These are phyloP conservation scores for Carex arenaria DNA, from an alignment of 202 grass and related monocot genomes.

Conservation along the genomic window DNA sequence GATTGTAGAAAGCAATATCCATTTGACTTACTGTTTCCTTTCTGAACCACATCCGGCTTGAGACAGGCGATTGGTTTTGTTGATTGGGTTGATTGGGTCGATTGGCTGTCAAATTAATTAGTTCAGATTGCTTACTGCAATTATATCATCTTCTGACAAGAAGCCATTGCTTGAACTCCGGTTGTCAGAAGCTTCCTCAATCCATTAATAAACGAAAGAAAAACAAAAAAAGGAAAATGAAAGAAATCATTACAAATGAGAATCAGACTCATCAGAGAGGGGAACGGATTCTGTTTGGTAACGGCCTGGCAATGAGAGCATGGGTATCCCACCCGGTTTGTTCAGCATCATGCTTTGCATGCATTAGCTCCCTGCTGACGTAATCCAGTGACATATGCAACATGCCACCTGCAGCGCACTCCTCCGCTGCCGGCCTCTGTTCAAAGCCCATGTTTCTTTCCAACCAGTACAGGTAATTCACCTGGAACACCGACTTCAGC, in stretches of 20 bases:
- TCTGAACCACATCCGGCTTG: neutral
- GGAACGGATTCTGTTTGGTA: slow-evolving; percentile 52
- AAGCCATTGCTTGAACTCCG: neutral
- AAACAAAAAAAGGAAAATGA: neutral
- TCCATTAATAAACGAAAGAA: neutral
- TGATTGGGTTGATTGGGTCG: neutral
- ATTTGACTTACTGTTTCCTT: neutral
- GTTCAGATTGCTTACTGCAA: neutral
- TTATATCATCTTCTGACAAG: neutral
- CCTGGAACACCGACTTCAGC: slow-evolving; percentile 87
- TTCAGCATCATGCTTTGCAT: slow-evolving; percentile 67
- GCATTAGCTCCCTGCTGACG: slow-evolving; percentile 58
- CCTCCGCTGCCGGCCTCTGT: slow-evolving; percentile 35
- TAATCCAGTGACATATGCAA: slow-evolving; percentile 83
- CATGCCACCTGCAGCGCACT: slow-evolving; percentile 58
- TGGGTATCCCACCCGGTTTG: slow-evolving; percentile 70
- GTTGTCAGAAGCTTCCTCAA: neutral
- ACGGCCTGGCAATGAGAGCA: slow-evolving; percentile 71
- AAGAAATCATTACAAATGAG: neutral
- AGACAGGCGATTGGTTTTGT: neutral
- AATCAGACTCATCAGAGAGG: neutral
- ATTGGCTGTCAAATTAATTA: neutral
- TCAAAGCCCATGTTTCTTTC: slow-evolving; percentile 71
- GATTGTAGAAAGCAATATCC: neutral
- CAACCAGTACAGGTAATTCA: slow-evolving; percentile 90